phyloP scores from a whole-genome alignment of 352 stramenopile genomes.

The Pythium coloratum region DNA sequence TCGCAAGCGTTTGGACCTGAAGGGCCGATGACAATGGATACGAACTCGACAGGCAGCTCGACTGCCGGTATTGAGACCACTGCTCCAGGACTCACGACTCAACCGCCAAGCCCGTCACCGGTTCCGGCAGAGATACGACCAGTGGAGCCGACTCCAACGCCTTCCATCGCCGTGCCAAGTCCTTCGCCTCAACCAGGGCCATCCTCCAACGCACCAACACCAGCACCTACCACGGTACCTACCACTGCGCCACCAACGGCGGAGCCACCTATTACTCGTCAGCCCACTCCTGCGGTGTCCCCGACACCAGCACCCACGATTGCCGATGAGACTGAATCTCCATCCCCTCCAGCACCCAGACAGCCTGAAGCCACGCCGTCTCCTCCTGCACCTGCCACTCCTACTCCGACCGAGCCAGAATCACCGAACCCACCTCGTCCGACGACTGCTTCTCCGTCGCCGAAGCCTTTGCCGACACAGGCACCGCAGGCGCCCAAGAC shows the following conservation, averaged over 20 bases:
- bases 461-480: background rate
- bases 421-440: background rate
- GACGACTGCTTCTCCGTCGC: background rate
- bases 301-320: constrained; percentile 4
- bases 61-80: background rate
- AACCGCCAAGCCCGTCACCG: background rate
- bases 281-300: background rate
- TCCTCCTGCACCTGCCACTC: background rate
- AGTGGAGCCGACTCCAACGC: background rate
- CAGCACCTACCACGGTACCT: background rate
- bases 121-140: background rate
- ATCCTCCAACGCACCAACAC: background rate
- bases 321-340: background rate
- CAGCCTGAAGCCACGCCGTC: background rate
- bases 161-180: background rate
- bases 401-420: background rate
- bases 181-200: background rate
- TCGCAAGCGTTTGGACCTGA: background rate
- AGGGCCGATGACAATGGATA: background rate
- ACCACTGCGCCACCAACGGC: background rate
- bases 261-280: background rate
- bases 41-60: background rate
- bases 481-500: background rate
- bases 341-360: background rate
- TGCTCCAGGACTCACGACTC: background rate